Evolutionary conservation across 805 yeast species (phyloP).

Genomic region (Naumovozyma baii): DNA sequence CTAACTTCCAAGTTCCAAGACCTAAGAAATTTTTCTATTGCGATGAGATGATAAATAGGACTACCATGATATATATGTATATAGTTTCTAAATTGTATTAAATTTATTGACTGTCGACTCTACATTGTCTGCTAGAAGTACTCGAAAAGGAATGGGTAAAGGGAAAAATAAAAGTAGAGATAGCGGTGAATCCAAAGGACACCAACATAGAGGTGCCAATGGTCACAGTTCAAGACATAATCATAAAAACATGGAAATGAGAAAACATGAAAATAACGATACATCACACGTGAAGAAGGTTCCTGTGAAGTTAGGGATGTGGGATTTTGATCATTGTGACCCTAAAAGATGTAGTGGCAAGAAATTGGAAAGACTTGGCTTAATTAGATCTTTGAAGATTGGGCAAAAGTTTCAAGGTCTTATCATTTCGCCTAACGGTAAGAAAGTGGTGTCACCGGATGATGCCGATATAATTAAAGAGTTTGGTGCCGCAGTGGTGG

Average conservation of each 20-base stretch:
- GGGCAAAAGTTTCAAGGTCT: constrained; percentile 91
- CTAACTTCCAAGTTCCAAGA: too few relatives aligned
- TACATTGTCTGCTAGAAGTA: too few relatives aligned
- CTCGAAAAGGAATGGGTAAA: constrained; percentile 27
- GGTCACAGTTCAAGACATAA: constrained; percentile 49
- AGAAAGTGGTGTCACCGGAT: constrained; percentile 78
- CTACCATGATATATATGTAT: background rate
- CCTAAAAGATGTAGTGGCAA: constrained; percentile 97
- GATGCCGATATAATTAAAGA: constrained; percentile 69
- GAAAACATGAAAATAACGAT: constrained; percentile 20
- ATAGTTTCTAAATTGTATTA: too few relatives aligned
- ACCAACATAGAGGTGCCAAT: constrained; percentile 34
- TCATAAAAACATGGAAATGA: constrained; percentile 35
- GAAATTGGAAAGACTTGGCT: constrained; percentile 79
- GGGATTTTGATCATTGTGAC: constrained; percentile 99
- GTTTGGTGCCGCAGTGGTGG: constrained; percentile 93
- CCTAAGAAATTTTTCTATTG: background rate
- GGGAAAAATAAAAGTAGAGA: constrained; percentile 42
- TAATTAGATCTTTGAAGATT: constrained; percentile 67
- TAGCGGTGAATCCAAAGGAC: constrained; percentile 22
- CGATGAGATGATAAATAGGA: background rate
- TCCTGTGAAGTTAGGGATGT: constrained; percentile 89
- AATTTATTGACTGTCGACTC: too few relatives aligned
- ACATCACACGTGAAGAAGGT: constrained; percentile 37
- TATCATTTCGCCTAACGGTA: constrained; percentile 89